These are phyloP conservation scores for Malus hybrid DNA, from an alignment of 331 rosid genomes.

Conservation along the genomic window DNA sequence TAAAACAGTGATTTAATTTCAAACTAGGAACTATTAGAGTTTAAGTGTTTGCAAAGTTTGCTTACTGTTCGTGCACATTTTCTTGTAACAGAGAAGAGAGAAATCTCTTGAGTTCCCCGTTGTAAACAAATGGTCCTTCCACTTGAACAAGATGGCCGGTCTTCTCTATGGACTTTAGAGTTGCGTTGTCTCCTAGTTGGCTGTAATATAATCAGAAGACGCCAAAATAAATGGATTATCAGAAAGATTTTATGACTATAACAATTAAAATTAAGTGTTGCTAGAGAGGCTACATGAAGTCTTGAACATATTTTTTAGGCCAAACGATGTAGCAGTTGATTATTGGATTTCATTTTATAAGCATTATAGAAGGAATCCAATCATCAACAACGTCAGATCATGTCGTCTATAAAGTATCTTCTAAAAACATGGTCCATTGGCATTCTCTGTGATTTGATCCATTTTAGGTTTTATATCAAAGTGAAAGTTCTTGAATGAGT, in stretches of 20 bases:
- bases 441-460: not conserved
- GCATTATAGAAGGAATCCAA: too few species aligned
- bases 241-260: not conserved
- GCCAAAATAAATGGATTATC: not conserved
- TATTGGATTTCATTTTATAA: too few species aligned
- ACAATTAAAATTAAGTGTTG: not conserved
- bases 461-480: not conserved
- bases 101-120: constrained; percentile 7
- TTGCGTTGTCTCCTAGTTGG: constrained; percentile 8
- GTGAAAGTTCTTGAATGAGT: not conserved
- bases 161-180: constrained; percentile 8
- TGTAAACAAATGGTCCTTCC: constrained; percentile 14
- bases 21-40: too few species aligned
- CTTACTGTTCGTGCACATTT: not conserved
- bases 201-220: not conserved
- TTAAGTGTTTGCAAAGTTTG: too few species aligned
- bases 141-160: constrained; percentile 20
- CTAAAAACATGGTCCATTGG: too few species aligned
- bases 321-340: too few species aligned
- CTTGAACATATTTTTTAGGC: too few species aligned
- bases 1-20: too few species aligned
- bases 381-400: too few species aligned
- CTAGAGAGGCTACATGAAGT: too few species aligned
- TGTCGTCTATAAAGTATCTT: too few species aligned
- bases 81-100: constrained; percentile 2